Conservation (phyloP, 768 basidiomycete genomes). For the Phlebiopsis gigantea region DNA sequence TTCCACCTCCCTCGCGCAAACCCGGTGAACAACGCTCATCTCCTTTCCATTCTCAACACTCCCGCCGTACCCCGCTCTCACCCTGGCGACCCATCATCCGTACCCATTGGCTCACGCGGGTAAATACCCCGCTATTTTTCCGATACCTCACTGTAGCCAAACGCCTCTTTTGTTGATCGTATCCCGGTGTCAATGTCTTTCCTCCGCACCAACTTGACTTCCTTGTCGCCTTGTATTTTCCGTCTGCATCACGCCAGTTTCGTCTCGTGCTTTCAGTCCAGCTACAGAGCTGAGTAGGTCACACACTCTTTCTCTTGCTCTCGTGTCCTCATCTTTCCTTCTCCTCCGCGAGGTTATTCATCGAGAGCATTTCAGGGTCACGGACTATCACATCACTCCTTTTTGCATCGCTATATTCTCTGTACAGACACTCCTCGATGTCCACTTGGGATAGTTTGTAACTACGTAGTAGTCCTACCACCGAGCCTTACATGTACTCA, state of each 20-base stretch:
- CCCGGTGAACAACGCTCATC: slow-evolving; percentile 21
- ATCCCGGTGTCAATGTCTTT: slow-evolving; percentile 16
- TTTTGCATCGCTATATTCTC: background rate
- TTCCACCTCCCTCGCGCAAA: slow-evolving; percentile 6
- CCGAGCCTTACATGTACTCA: background rate
- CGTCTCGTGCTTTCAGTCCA: background rate
- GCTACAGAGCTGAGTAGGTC: background rate
- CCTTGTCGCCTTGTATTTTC: slow-evolving; percentile 6
- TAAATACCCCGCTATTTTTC: background rate
- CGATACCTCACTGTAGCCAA: slow-evolving; percentile 6
- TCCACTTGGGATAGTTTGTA: slow-evolving; percentile 1
- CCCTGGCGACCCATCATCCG: slow-evolving; percentile 15
- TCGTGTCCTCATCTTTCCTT: too few species aligned
- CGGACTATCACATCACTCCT: background rate
- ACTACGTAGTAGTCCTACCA: background rate
- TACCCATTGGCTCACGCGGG: slow-evolving; percentile 5
- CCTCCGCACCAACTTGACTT: slow-evolving; percentile 16
- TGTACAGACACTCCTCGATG: background rate
- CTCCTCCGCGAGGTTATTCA: too few species aligned
- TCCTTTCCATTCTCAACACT: slow-evolving; percentile 26
- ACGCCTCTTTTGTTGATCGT: background rate
- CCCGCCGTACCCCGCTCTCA: slow-evolving; percentile 19
- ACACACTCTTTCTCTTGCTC: background rate
- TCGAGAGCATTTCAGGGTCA: background rate
- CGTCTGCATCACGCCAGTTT: background rate